phyloP scores from a whole-genome alignment of 176 grass and related monocot genomes.

The Oryza brachyantha region DNA sequence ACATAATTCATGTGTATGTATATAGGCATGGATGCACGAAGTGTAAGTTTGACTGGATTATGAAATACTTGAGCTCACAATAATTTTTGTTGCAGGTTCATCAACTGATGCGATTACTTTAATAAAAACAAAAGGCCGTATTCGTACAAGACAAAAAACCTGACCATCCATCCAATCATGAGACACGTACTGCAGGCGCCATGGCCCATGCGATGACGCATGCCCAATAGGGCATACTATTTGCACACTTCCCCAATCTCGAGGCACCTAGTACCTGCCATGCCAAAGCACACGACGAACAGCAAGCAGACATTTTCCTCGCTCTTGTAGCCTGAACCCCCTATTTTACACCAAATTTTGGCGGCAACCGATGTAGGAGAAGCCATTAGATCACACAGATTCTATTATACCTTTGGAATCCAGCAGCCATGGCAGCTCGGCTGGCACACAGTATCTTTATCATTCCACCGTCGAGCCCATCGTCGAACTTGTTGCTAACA shows the following conservation, averaged over 20 bases:
- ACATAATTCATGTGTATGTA: background rate
- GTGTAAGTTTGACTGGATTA: too few relatives aligned
- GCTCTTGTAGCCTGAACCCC: background rate
- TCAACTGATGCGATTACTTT: background rate
- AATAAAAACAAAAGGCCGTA: background rate
- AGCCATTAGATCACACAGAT: too few relatives aligned
- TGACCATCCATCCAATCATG: slow-evolving; percentile 8
- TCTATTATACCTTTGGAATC: background rate
- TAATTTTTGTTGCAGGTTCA: too few relatives aligned
- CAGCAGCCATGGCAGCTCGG: background rate
- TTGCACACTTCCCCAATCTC: background rate
- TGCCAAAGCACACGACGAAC: background rate
- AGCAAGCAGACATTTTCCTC: background rate
- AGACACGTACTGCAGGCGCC: background rate
- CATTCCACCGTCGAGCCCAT: slow-evolving; percentile 5
- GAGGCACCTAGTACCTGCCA: background rate
- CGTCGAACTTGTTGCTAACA: background rate
- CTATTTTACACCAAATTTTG: background rate
- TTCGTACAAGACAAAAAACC: slow-evolving; percentile 24
- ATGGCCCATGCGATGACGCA: background rate
- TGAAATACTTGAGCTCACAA: too few relatives aligned
- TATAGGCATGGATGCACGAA: too few relatives aligned
- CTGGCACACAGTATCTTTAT: background rate
- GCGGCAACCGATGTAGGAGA: background rate
- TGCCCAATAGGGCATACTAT: background rate